A percentile compares a stretch with the other conserved stretches of the same genome.
These are phyloP conservation scores for Neurospora tetraspora DNA, from an alignment of 495 filamentous ascomycete species.

Conservation along the genomic window DNA sequence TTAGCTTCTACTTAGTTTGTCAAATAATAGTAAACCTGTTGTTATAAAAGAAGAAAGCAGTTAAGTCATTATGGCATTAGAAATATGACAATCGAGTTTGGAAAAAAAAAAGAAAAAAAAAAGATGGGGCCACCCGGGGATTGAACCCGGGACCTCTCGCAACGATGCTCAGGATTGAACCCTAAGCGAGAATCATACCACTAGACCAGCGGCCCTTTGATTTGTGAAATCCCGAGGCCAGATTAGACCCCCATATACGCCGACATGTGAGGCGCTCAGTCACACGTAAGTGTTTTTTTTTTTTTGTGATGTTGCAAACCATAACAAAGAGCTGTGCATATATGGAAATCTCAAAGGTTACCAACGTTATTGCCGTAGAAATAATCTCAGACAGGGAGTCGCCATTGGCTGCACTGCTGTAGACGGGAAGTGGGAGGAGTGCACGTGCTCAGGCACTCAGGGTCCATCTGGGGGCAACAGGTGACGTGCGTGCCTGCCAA, in stretches of 20 bases:
- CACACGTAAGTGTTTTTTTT: neutral
- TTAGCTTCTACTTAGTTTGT: no score
- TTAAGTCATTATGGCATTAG: no score
- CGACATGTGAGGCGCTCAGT: accelerated
- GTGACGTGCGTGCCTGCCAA: neutral
- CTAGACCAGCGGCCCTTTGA: neutral
- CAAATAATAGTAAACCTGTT: no score
- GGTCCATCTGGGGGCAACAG: neutral
- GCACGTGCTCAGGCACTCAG: neutral
- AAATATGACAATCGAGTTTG: no score
- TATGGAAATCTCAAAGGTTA: neutral
- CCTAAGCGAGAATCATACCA: neutral
- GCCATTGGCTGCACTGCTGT: neutral
- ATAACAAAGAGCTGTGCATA: neutral
- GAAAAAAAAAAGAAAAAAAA: neutral
- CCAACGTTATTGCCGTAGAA: neutral
- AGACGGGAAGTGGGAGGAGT: neutral
- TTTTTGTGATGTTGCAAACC: neutral
- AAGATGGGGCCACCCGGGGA: neutral
- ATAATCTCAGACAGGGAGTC: neutral
- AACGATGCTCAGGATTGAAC: neutral
- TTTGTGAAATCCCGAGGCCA: neutral
- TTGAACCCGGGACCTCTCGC: neutral
- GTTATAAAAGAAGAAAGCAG: no score
- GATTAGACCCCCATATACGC: accelerated